Percentiles rank a stretch among this genome's conserved stretches.
Evolutionary conservation across 768 basidiomycete species (phyloP).

Genomic region (Amanita inopinata): DNA sequence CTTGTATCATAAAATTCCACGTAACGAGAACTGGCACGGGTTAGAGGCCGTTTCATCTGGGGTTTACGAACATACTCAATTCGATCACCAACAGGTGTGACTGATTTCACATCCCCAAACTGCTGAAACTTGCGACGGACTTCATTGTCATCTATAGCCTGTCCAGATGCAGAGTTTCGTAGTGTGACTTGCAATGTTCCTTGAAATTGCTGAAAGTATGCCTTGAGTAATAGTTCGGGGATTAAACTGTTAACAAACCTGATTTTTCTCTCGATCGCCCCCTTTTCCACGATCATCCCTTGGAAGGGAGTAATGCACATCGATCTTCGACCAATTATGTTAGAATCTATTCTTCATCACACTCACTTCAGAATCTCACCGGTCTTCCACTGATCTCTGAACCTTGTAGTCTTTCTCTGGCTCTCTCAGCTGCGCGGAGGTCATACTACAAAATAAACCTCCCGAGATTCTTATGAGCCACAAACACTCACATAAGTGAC

Average conservation of each 20-base stretch:
- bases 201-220: slow-evolving; percentile 50
- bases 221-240: background rate
- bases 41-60: too few species aligned
- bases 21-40: slow-evolving; percentile 60
- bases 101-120: slow-evolving; percentile 83
- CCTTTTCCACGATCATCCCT: slow-evolving; percentile 70
- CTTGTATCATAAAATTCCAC: slow-evolving; percentile 93
- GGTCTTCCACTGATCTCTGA: slow-evolving; percentile 82
- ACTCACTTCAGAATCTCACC: slow-evolving; percentile 39
- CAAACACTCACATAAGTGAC: slow-evolving; percentile 83
- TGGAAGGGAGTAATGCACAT: slow-evolving; percentile 96
- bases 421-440: slow-evolving; percentile 85
- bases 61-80: slow-evolving; percentile 37
- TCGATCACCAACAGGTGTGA: slow-evolving; percentile 57
- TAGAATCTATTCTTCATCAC: slow-evolving; percentile 16
- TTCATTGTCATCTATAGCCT: slow-evolving; percentile 75
- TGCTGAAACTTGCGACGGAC: slow-evolving; percentile 79
- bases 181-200: slow-evolving; percentile 78
- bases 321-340: slow-evolving; percentile 52
- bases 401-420: slow-evolving; percentile 84
- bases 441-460: slow-evolving; percentile 60
- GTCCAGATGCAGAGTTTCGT: slow-evolving; percentile 56
- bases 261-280: slow-evolving; percentile 71
- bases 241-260: slow-evolving; percentile 38
- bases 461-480: background rate